phyloP scores from a whole-genome alignment of 208 protist genomes.

The Strigomonas culicis region DNA sequence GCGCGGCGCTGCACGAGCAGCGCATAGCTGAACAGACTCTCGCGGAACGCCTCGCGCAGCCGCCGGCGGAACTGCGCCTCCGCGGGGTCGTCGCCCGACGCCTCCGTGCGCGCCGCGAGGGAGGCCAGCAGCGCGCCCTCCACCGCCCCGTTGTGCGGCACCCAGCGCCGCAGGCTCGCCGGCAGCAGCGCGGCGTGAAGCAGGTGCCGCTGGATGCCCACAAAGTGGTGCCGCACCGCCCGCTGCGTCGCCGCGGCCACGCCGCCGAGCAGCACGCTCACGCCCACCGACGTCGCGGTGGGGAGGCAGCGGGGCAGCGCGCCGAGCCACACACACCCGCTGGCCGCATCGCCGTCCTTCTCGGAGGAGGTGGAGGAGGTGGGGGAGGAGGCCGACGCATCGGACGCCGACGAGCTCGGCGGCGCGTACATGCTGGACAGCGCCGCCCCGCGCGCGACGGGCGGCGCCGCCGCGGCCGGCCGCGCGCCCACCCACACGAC shows the following conservation, averaged over 20 bases:
- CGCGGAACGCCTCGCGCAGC: not conserved
- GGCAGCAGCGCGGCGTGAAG: not conserved
- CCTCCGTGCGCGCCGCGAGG: no score
- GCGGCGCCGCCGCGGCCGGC: constrained; percentile 11
- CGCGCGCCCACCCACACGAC: constrained; percentile 17
- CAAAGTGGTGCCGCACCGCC: not conserved
- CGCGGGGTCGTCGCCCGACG: no score
- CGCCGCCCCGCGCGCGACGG: not conserved
- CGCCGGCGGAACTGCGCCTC: no score
- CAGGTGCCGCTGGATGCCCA: not conserved
- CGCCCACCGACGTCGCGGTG: not conserved
- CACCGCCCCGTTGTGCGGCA: not conserved
- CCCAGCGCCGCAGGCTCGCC: not conserved
- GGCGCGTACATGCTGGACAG: not conserved
- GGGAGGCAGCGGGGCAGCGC: not conserved
- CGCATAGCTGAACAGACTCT: not conserved
- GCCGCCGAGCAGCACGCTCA: constrained; percentile 2
- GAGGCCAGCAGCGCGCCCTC: not conserved
- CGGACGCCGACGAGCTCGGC: not conserved
- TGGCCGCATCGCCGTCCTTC: not conserved
- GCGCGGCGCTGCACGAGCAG: not conserved
- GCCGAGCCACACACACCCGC: not conserved
- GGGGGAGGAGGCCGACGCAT: not conserved
- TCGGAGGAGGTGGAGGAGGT: not conserved
- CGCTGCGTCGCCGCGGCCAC: not conserved